phyloP scores from a whole-genome alignment of 176 grass and related monocot genomes.

The Oryza glaberrima region DNA sequence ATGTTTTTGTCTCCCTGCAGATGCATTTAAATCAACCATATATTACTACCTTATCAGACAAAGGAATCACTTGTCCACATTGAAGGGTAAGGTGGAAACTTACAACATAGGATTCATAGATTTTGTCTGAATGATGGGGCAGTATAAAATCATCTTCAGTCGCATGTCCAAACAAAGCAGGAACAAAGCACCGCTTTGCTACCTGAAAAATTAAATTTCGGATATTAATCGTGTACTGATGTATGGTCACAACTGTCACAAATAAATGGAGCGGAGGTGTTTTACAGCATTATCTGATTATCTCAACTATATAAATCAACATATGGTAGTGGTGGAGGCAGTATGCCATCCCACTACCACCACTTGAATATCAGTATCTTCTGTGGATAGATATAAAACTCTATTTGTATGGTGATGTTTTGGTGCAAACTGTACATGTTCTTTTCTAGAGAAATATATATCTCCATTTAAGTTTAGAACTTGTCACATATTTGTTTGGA shows the following conservation, averaged over 20 bases:
- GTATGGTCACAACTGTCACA: neutral
- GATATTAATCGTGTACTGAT: conserved; percentile 21
- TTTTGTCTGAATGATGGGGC: conserved; percentile 90
- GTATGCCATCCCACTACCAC: neutral
- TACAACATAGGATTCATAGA: conserved; percentile 89
- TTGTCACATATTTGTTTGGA: neutral
- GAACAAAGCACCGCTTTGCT: conserved; percentile 89
- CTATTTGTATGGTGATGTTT: neutral
- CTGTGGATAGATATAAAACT: neutral
- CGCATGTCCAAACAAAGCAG: conserved; percentile 90
- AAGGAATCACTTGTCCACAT: conserved; percentile 25
- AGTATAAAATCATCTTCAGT: conserved; percentile 98
- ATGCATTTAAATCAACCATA: conserved; percentile 39
- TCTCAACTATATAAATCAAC: neutral
- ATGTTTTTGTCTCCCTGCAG: conserved; percentile 99
- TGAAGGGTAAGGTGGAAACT: conserved; percentile 35
- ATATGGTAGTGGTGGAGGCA: neutral
- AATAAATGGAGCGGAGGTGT: neutral
- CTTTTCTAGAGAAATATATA: neutral
- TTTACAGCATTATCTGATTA: conserved; percentile 22
- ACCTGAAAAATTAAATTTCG: conserved; percentile 60
- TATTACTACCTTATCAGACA: conserved; percentile 39
- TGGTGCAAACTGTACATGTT: neutral
- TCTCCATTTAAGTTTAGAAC: neutral
- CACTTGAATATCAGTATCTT: neutral